Evolutionary conservation across 371 early-diverging fungal genomes (phyloP), one percentile per base, ranked within the genome.

Genomic region (Rhizopus microsporus): DNA sequence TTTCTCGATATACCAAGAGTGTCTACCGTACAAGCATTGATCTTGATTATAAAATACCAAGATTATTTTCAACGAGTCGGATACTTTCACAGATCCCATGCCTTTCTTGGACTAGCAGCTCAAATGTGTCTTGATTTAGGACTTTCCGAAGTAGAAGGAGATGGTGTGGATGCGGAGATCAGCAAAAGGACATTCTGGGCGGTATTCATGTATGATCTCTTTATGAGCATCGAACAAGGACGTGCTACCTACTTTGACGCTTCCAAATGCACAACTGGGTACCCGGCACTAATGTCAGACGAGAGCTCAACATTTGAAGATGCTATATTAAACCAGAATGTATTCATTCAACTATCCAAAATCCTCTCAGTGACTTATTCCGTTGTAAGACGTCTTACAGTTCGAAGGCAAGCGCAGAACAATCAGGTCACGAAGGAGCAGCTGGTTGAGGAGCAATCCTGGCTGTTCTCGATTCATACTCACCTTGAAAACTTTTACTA

Each of bases 91-190:
- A 65, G 76, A 5, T 68, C 79, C 0, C 61, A 71, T 35, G 44
- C 66, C 8, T 78, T 68, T 53, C 53, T 78, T 8, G 63, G 74
- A 1, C 69, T 73, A 83, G 94, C 92, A 17, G 83, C 88, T 9
- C 77, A 85, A 15, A 92, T 91, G 88, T 86, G 88, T 12, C 78
- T 85, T 53, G 91, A 90, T 54, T 67, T 93, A 3, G 87, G 86
- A 8, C 63, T 88, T 15, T 51, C 72, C 4, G 60, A 67, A 44
- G 38, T 67, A n/a, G 48, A 81, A 65, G 62, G 66, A 37, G 65
- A 77, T 42, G 34, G 63, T 32, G 30, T 65, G 47, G 69, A 62
- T 54, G 29, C 65, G 2, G 77, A 80, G 50, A 61, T 65, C 4
- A 68, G 65, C 44, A 65, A 69, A 51, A 58, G 80, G 31, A 72